These are phyloP conservation scores for Sporothrix humicola DNA, from an alignment of 2,329 filamentous ascomycete genomes.

Conservation along the genomic window DNA sequence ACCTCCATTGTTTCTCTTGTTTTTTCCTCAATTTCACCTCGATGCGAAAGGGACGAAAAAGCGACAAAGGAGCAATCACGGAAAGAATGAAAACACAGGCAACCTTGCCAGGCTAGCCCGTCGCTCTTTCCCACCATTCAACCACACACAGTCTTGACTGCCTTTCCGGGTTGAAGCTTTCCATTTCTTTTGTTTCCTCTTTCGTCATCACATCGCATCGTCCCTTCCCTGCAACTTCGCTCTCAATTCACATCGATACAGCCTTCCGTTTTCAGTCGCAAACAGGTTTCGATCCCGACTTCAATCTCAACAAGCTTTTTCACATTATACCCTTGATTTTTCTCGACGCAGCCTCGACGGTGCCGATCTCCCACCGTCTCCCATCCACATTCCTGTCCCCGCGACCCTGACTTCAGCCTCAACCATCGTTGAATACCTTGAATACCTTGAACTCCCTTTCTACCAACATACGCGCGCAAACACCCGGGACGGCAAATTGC, in stretches of 20 bases:
- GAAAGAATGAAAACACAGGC: conserved; percentile 5
- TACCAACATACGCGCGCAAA: not conserved
- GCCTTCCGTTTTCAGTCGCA: not conserved
- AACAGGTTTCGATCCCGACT: not conserved
- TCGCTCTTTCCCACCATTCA: conserved; percentile 20
- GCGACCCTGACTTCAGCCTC: not conserved
- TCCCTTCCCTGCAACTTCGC: conserved; percentile 3
- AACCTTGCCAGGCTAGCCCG: conserved; percentile 14
- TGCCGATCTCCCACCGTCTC: conserved; percentile 1
- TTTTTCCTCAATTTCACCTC: not conserved
- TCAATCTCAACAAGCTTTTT: not conserved
- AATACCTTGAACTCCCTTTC: not conserved
- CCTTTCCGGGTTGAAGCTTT: conserved; percentile 12
- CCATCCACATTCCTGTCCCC: conserved; percentile 17
- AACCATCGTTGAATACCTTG: not conserved
- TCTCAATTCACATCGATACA: not conserved
- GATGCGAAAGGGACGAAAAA: not conserved
- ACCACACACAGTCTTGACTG: not conserved
- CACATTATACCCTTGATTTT: not conserved
- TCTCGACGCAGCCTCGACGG: not conserved
- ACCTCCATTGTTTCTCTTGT: conserved; percentile 26
- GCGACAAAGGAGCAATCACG: conserved; percentile 6
- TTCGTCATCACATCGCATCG: conserved; percentile 21
- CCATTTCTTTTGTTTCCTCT: conserved; percentile 9
- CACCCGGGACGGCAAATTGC: not conserved